These are phyloP conservation scores for Pleodorina starrii DNA, from an alignment of 139 green algal genomes.

Conservation along the genomic window DNA sequence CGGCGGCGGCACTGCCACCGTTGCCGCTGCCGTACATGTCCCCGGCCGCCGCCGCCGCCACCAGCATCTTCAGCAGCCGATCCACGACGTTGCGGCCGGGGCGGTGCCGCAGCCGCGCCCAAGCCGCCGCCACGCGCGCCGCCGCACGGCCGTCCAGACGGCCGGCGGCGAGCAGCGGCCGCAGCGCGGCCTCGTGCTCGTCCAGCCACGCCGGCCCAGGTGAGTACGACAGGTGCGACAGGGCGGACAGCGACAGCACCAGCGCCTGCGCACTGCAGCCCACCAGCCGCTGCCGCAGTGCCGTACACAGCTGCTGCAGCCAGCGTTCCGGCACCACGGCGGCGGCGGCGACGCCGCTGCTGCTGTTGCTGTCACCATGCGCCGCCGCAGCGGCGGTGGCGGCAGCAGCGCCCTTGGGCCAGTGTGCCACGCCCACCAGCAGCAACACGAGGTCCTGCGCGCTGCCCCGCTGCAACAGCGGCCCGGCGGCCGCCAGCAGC, in stretches of 20 bases:
- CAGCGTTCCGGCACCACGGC: not conserved
- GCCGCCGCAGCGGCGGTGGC: not conserved
- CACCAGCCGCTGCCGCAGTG: not conserved
- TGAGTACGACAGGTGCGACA: not conserved
- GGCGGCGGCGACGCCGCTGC: not conserved
- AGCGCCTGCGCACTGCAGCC: not conserved
- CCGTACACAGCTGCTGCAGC: constrained; percentile 14
- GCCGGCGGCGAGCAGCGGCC: not conserved
- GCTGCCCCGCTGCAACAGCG: constrained; percentile 36
- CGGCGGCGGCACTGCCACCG: not conserved
- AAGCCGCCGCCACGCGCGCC: constrained; percentile 20
- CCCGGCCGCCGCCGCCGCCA: not conserved
- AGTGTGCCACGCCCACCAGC: constrained; percentile 35
- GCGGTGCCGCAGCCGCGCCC: constrained; percentile 21
- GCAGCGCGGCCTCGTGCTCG: constrained; percentile 1
- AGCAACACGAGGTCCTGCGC: constrained; percentile 33
- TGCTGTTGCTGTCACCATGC: not conserved
- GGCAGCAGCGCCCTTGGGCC: not conserved
- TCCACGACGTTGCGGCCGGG: not conserved
- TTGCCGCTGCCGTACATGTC: not conserved
- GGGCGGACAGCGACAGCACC: not conserved
- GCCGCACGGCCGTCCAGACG: not conserved
- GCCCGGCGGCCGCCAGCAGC: constrained; percentile 11
- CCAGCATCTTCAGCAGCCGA: not conserved
- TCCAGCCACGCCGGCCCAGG: constrained; percentile 10